Evolutionary conservation across 371 early-diverging fungal species (phyloP).

Genomic region (Apophysomyces ossiformis): DNA sequence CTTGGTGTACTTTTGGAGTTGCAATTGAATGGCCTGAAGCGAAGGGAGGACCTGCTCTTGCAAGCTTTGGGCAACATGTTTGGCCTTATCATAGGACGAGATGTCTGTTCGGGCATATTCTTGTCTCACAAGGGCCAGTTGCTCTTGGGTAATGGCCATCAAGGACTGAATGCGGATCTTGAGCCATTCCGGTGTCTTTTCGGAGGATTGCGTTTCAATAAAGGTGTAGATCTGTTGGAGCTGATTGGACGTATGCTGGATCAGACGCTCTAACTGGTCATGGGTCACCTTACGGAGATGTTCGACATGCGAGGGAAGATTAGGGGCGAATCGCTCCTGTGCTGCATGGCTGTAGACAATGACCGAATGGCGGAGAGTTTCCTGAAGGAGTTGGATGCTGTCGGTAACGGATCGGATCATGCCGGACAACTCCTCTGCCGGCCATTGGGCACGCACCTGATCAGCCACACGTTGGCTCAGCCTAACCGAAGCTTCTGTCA

Average conservation of each 20-base stretch:
- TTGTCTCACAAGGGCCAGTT: slow-evolving; percentile 41
- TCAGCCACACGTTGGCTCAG: slow-evolving; percentile 34
- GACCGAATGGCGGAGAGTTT: slow-evolving; percentile 29
- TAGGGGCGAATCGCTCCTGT: slow-evolving; percentile 32
- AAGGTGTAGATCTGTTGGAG: slow-evolving; percentile 35
- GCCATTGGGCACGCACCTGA: slow-evolving; percentile 31
- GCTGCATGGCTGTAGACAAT: slow-evolving; percentile 37
- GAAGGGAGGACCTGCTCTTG: slow-evolving; percentile 60
- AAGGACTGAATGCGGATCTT: slow-evolving; percentile 48
- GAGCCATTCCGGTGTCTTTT: slow-evolving; percentile 52
- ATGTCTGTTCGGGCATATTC: slow-evolving; percentile 56
- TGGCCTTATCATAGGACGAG: slow-evolving; percentile 53
- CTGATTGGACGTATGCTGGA: slow-evolving; percentile 26
- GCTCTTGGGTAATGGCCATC: slow-evolving; percentile 45
- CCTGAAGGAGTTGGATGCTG: slow-evolving; percentile 35
- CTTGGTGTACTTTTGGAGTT: slow-evolving; percentile 32
- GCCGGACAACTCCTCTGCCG: slow-evolving; percentile 29
- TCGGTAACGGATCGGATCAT: slow-evolving; percentile 24
- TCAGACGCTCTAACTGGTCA: slow-evolving; percentile 14
- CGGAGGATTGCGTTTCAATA: slow-evolving; percentile 47
- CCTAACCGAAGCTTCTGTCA: slow-evolving; percentile 34
- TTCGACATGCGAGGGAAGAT: slow-evolving; percentile 14
- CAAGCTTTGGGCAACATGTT: slow-evolving; percentile 45
- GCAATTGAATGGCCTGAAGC: slow-evolving; percentile 48
- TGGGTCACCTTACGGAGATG: neutral